A percentile compares a stretch with the other conserved stretches of the same genome.
phyloP scores from a whole-genome alignment of 164 flowering plant genomes.

The Vitis rotundifolia region DNA sequence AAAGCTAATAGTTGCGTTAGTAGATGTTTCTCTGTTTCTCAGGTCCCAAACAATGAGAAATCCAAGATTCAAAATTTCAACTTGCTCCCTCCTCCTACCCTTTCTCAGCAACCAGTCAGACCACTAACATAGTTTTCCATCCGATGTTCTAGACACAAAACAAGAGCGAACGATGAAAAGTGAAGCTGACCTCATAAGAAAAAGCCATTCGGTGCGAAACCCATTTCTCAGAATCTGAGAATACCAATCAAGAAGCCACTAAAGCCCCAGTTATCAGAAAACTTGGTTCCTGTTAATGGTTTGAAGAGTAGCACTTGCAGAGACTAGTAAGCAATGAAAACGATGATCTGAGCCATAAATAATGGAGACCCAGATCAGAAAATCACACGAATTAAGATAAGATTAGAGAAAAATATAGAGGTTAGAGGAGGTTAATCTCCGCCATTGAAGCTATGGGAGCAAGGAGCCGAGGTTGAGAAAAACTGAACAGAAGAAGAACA shows the following conservation, averaged over 20 bases:
- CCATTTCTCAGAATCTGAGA: slow-evolving; percentile 24
- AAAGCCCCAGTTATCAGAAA: background rate
- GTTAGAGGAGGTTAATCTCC: slow-evolving; percentile 11
- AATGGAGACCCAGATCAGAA: slow-evolving; percentile 24
- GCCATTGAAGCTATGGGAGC: slow-evolving; percentile 7
- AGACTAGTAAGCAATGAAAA: background rate
- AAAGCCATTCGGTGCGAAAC: slow-evolving; percentile 18
- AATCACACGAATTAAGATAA: slow-evolving; percentile 2
- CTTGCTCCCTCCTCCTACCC: too few species aligned
- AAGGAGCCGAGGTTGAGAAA: slow-evolving; percentile 11
- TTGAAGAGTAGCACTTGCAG: slow-evolving; percentile 6
- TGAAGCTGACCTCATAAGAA: slow-evolving; percentile 36
- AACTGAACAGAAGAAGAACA: slow-evolving; percentile 4
- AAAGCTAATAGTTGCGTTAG: background rate
- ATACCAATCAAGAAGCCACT: slow-evolving; percentile 5
- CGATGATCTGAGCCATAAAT: slow-evolving; percentile 17
- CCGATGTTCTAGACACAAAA: background rate
- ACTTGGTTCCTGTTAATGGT: slow-evolving; percentile 4
- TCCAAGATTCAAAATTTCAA: too few species aligned
- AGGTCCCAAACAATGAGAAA: too few species aligned
- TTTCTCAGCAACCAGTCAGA: background rate
- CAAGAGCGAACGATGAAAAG: slow-evolving; percentile 7
- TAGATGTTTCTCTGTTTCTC: too few species aligned
- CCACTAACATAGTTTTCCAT: background rate
- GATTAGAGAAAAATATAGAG: slow-evolving; percentile 1